Evolutionary conservation across 2,329 filamentous ascomycete genomes (phyloP).

Genomic region (Cladophialophora carrionii): DNA sequence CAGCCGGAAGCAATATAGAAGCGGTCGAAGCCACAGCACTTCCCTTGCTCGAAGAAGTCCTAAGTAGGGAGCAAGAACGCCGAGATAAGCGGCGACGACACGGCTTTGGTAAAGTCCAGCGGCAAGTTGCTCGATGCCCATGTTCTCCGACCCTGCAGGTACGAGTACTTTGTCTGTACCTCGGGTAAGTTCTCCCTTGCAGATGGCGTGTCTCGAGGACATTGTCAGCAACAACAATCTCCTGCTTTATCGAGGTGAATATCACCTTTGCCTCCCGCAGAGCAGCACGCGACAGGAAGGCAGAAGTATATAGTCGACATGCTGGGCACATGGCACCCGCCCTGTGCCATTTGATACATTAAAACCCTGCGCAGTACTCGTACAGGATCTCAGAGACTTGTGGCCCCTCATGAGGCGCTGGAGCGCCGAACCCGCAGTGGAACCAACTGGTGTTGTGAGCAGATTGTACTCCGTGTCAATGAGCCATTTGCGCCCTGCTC

Average conservation of each 20-base stretch:
- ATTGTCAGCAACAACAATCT: background rate
- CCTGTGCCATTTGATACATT: too few relatives aligned
- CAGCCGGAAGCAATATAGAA: background rate
- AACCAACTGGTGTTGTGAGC: background rate
- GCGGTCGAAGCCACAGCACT: background rate
- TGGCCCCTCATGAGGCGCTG: background rate
- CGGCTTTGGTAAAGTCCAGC: background rate
- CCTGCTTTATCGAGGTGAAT: background rate
- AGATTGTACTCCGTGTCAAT: background rate
- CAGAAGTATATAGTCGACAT: background rate
- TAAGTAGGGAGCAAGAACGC: background rate
- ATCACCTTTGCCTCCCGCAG: background rate
- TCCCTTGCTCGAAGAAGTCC: background rate
- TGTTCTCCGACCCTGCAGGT: background rate
- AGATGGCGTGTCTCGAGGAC: background rate
- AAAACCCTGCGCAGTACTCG: too few relatives aligned
- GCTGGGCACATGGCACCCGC: background rate
- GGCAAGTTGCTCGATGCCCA: background rate
- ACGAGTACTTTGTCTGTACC: too few relatives aligned
- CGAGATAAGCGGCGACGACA: background rate
- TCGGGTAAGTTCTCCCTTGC: background rate
- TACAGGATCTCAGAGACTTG: background rate
- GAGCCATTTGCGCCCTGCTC: conserved; percentile 4
- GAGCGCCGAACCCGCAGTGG: background rate
- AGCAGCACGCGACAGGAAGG: background rate